phyloP scores from a whole-genome alignment of 2,329 filamentous ascomycete genomes.

The Balansia obtecta region DNA sequence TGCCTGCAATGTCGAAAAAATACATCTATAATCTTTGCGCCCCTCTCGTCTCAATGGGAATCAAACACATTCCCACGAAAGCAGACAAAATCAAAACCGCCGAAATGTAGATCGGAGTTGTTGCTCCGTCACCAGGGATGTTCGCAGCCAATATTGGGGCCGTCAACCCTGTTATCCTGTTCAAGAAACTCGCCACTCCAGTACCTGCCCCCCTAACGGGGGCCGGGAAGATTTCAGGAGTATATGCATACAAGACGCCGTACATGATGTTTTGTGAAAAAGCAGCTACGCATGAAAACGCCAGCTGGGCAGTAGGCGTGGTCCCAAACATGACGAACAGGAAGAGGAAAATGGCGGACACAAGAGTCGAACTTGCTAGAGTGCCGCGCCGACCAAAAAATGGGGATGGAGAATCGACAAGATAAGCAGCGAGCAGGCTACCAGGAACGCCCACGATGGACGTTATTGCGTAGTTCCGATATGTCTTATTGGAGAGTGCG shows the following conservation, averaged over 20 bases:
- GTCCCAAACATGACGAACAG: constrained; percentile 49
- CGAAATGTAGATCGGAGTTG: constrained; percentile 44
- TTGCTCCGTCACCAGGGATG: constrained; percentile 43
- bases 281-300: constrained; percentile 54
- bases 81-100: constrained; percentile 44
- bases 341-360: constrained; percentile 58
- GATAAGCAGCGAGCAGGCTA: constrained; percentile 59
- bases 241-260: constrained; percentile 65
- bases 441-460: constrained; percentile 67
- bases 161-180: constrained; percentile 52
- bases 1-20: not conserved
- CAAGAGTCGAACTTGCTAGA: constrained; percentile 52
- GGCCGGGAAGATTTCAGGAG: constrained; percentile 64
- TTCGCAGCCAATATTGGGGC: constrained; percentile 57
- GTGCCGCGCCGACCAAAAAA: constrained; percentile 59
- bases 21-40: constrained; percentile 37
- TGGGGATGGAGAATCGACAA: constrained; percentile 52
- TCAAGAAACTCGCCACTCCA: constrained; percentile 60
- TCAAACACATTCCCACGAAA: constrained; percentile 45
- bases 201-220: constrained; percentile 60
- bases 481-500: constrained; percentile 38
- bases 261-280: constrained; percentile 71
- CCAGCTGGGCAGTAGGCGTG: constrained; percentile 44
- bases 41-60: constrained; percentile 52
- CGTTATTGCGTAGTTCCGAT: constrained; percentile 75